Percentiles rank a stretch among this genome's conserved stretches.
Conservation (phyloP, 345 rosid species). For the Populus alba region DNA sequence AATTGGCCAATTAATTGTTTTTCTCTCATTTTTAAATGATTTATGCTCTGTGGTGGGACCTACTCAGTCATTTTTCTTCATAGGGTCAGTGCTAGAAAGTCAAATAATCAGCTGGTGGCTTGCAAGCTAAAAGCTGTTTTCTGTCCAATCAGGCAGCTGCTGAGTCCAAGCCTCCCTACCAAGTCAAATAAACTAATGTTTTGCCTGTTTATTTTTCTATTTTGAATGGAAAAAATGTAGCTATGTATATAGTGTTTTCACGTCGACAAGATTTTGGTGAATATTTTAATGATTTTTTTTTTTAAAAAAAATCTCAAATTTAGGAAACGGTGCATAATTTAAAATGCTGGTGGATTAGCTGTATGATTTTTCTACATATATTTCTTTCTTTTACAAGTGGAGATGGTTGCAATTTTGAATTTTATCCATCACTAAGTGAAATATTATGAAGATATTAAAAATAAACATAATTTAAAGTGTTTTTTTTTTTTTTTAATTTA, state of each 20-base stretch:
- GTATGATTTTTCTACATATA: not conserved
- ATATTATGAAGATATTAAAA: not conserved
- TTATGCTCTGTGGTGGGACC: slow-evolving; percentile 24
- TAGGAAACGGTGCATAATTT: too few relatives aligned
- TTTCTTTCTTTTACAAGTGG: not conserved
- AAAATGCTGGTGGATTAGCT: not conserved
- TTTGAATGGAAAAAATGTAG: not conserved
- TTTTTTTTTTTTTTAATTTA: too few relatives aligned
- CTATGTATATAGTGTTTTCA: too few relatives aligned
- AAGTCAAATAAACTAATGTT: too few relatives aligned
- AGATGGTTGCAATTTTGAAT: not conserved
- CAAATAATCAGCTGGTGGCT: slow-evolving; percentile 45
- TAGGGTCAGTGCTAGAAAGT: slow-evolving; percentile 26
- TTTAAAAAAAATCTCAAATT: too few relatives aligned
- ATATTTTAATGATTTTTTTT: too few relatives aligned
- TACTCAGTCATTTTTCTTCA: not conserved
- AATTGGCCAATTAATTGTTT: not conserved
- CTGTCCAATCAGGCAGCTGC: slow-evolving; percentile 28
- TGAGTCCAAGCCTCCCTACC: not conserved
- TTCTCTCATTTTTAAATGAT: not conserved
- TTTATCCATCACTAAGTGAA: not conserved
- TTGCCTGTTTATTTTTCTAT: not conserved
- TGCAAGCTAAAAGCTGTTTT: slow-evolving; percentile 40
- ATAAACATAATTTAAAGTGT: too few relatives aligned
- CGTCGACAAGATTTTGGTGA: too few relatives aligned